Evolutionary conservation across 352 stramenopile genomes (phyloP).

Genomic region (Phytopythium delawarense): DNA sequence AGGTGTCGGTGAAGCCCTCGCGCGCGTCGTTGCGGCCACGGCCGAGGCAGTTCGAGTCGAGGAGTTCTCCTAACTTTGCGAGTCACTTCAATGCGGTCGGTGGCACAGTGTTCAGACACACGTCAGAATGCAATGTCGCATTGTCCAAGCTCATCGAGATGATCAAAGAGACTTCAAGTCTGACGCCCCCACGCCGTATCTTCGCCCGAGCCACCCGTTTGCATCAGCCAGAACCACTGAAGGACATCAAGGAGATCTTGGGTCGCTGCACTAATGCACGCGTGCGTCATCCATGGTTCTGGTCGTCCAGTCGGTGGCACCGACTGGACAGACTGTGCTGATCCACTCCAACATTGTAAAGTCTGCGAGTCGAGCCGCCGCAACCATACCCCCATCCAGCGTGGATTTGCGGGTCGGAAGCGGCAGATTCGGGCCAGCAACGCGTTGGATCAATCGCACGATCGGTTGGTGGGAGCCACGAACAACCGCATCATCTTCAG

Average conservation of each 20-base stretch:
- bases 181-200: too few species aligned
- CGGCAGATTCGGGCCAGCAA: background rate
- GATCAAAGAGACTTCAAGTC: too few species aligned
- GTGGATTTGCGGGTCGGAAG: background rate
- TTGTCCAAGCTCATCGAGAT: too few species aligned
- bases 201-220: background rate
- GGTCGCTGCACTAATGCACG: conserved; percentile 2
- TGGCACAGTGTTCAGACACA: too few species aligned
- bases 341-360: background rate
- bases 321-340: too few species aligned
- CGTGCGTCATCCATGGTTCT: background rate
- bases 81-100: too few species aligned
- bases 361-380: background rate
- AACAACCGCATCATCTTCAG: too few species aligned
- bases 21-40: too few species aligned
- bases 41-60: too few species aligned
- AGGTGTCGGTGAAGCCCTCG: too few species aligned
- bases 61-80: too few species aligned
- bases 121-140: too few species aligned
- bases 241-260: conserved; percentile 12
- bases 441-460: background rate
- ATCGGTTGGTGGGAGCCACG: background rate
- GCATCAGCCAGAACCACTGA: conserved; percentile 2
- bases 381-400: background rate
- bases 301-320: background rate